phyloP scores from a whole-genome alignment of 805 yeast genomes.

The Isabelozyma pseudorhagii region DNA sequence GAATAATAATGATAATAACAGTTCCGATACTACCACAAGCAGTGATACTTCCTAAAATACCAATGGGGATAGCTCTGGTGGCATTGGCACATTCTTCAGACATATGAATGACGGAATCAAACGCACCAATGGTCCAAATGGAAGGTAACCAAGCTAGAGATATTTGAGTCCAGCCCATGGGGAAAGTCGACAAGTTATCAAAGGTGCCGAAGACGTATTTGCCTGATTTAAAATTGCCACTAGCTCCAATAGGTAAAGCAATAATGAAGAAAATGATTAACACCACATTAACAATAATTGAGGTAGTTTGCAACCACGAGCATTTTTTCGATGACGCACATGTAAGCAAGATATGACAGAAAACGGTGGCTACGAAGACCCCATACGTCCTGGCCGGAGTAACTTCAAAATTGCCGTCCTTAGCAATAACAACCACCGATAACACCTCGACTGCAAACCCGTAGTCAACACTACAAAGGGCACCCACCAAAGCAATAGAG shows the following conservation, averaged over 20 bases:
- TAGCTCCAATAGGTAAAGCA: conserved; percentile 28
- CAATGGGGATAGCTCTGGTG: conserved; percentile 25
- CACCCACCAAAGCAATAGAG: conserved; percentile 29
- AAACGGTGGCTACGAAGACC: conserved; percentile 26
- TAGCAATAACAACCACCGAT: conserved; percentile 23
- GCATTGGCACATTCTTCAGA: conserved; percentile 27
- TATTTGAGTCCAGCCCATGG: conserved; percentile 48
- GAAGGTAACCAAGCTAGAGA: conserved; percentile 25
- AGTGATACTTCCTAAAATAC: conserved; percentile 25
- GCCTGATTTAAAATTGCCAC: conserved; percentile 42
- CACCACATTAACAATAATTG: conserved; percentile 19
- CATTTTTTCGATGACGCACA: conserved; percentile 20
- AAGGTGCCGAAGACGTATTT: conserved; percentile 52
- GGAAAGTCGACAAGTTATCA: conserved; percentile 51
- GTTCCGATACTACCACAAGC: conserved; percentile 25
- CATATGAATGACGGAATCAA: conserved; percentile 32
- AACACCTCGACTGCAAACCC: conserved; percentile 28
- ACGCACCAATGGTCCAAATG: conserved; percentile 33
- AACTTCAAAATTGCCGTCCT: conserved; percentile 25
- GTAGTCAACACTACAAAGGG: conserved; percentile 25
- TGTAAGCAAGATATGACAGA: conserved; percentile 18
- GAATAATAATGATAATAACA: conserved; percentile 19
- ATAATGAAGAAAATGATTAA: conserved; percentile 21
- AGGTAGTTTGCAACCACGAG: conserved; percentile 23
- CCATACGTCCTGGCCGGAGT: conserved; percentile 27